phyloP scores from a whole-genome alignment of 2,329 filamentous ascomycete species.

The Sporothrix dimorphospora region DNA sequence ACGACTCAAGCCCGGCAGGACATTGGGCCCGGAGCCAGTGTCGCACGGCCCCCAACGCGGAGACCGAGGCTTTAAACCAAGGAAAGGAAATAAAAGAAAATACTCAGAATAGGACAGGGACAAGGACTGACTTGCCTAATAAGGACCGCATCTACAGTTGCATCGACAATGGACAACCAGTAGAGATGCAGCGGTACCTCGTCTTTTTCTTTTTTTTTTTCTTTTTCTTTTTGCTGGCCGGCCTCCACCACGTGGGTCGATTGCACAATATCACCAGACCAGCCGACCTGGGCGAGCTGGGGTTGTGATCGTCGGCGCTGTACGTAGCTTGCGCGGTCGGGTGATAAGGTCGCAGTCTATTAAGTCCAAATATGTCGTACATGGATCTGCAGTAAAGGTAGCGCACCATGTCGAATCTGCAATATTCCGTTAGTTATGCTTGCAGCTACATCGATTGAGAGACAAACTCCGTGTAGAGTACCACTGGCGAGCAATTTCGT shows the following conservation, averaged over 20 bases:
- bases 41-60: not conserved
- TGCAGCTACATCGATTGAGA: not conserved
- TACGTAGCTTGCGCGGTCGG: not conserved
- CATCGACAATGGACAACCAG: not conserved
- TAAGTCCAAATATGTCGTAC: not conserved
- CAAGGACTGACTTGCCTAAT: not conserved
- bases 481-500: not conserved
- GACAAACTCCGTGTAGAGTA: not conserved
- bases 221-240: not conserved
- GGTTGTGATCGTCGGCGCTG: not conserved
- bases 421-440: not conserved
- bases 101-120: no score
- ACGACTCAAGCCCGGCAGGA: not conserved
- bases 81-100: not conserved
- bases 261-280: slow-evolving; percentile 14
- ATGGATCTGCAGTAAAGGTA: not conserved
- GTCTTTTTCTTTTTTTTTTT: not conserved
- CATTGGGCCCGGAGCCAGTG: not conserved
- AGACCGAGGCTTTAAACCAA: not conserved
- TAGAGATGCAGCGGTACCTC: slow-evolving; percentile 3
- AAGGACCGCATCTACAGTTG: not conserved
- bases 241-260: slow-evolving; percentile 19
- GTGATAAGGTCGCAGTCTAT: not conserved
- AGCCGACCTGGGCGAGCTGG: not conserved
- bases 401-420: not conserved